Evolutionary conservation across 495 filamentous ascomycete species (phyloP).

Genomic region (Hypoxylon subgilvum): DNA sequence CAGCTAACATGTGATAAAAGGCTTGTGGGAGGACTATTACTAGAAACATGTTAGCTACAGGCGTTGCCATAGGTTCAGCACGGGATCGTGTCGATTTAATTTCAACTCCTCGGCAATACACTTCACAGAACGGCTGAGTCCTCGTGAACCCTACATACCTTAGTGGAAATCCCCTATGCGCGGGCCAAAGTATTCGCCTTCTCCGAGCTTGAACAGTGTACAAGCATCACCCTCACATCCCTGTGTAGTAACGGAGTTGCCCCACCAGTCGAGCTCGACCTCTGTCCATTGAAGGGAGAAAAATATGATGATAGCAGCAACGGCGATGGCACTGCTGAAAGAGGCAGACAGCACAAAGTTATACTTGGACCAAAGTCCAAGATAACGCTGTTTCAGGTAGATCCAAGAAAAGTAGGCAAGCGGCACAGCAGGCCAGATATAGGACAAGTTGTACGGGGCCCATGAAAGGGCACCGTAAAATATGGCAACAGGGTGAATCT

Average conservation of each 20-base stretch:
- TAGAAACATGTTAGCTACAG: too few relatives aligned
- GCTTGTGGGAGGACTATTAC: too few relatives aligned
- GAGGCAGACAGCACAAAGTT: conserved; percentile 51
- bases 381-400: conserved; percentile 43
- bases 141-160: background rate
- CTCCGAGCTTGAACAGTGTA: conserved; percentile 25
- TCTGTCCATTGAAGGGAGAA: conserved; percentile 46
- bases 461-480: conserved; percentile 43
- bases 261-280: conserved; percentile 51
- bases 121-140: too few relatives aligned
- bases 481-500: conserved; percentile 50
- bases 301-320: conserved; percentile 51
- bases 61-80: too few relatives aligned
- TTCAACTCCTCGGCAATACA: too few relatives aligned
- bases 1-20: too few relatives aligned
- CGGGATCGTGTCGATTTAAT: too few relatives aligned
- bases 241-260: conserved; percentile 39
- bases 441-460: conserved; percentile 48
- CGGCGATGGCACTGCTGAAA: conserved; percentile 47
- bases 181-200: conserved; percentile 49
- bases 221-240: conserved; percentile 46
- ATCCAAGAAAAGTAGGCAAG: conserved; percentile 48
- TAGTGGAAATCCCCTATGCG: conserved; percentile 42
- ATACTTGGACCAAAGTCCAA: conserved; percentile 54
- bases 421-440: conserved; percentile 50